phyloP scores from a whole-genome alignment of 306 rosid genomes.

The Cucumis cinereus region DNA sequence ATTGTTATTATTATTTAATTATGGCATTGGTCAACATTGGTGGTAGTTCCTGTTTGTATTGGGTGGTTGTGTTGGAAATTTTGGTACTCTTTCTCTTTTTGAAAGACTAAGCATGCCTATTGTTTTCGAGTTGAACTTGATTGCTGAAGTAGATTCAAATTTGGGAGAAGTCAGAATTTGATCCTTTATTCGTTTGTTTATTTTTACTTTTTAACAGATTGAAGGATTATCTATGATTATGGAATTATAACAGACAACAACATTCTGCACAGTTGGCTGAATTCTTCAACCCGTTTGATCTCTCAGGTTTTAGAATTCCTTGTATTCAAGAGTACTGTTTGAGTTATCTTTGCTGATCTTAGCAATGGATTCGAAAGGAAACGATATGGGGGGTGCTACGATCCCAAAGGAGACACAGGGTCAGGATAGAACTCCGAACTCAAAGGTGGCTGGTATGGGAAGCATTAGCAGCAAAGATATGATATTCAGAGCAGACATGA shows the following conservation, averaged over 20 bases:
- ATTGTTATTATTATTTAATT: not conserved
- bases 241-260: conserved; percentile 3
- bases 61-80: conserved; percentile 8
- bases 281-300: not conserved
- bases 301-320: not conserved
- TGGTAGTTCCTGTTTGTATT: conserved; percentile 6
- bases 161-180: not conserved
- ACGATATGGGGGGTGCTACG: conserved; percentile 15
- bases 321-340: conserved; percentile 11
- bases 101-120: not conserved
- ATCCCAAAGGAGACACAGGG: conserved; percentile 16
- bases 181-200: not conserved
- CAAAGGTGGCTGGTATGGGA: conserved; percentile 30
- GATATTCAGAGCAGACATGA: conserved; percentile 82
- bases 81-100: not conserved
- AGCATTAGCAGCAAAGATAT: conserved; percentile 56
- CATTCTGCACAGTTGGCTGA: not conserved
- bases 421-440: conserved; percentile 8
- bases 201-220: not conserved
- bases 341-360: conserved; percentile 12
- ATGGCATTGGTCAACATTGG: conserved; percentile 19
- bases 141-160: not conserved
- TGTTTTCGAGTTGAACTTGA: not conserved
- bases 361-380: conserved; percentile 24
- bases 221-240: not conserved